Evolutionary conservation across 805 yeast genomes (phyloP).

Genomic region (Saccharomycopsis fermentans): DNA sequence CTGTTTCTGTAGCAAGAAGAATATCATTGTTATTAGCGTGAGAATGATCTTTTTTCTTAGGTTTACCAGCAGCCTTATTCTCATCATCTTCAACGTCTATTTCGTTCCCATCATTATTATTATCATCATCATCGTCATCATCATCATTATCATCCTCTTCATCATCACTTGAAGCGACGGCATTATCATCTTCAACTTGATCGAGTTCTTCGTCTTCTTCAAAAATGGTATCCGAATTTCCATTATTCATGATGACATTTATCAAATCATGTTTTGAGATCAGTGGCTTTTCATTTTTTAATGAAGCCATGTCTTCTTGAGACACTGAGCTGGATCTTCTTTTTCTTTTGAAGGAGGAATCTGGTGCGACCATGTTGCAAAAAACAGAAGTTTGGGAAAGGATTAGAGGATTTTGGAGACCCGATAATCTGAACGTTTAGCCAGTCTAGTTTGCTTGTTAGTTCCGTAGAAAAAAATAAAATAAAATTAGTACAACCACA

Average conservation of each 20-base stretch:
- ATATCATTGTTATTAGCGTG: conserved; percentile 52
- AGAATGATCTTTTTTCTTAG: not conserved
- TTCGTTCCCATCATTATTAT: conserved; percentile 19
- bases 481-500: no score
- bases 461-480: not conserved
- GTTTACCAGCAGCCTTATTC: not conserved
- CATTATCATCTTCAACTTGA: conserved; percentile 6
- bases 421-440: not conserved
- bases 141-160: conserved; percentile 11
- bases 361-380: not conserved
- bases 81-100: conserved; percentile 17
- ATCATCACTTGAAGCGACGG: conserved; percentile 5
- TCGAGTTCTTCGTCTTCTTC: conserved; percentile 11
- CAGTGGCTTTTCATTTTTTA: not conserved
- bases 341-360: conserved; percentile 6
- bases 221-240: not conserved
- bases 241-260: not conserved
- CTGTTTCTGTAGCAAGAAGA: conserved; percentile 86
- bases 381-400: not conserved
- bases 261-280: conserved; percentile 6
- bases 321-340: conserved; percentile 3
- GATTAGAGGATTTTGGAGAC: not conserved
- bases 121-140: conserved; percentile 21
- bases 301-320: not conserved
- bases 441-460: not conserved